These are phyloP conservation scores for Nosema bombycis DNA, from an alignment of 371 early-diverging fungal species.

Conservation along the genomic window DNA sequence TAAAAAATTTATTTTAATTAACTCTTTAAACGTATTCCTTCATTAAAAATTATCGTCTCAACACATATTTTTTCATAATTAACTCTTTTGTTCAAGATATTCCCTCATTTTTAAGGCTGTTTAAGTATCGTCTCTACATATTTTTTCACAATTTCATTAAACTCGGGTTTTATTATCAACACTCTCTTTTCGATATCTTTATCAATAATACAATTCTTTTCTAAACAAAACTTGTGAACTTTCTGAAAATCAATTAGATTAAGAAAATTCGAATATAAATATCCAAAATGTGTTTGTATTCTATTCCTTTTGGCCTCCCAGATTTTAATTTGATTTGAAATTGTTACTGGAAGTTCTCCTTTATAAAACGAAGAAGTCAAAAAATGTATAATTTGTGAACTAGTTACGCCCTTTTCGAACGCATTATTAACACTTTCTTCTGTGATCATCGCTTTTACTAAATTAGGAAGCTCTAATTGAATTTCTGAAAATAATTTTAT, in stretches of 20 bases:
- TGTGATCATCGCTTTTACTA: constrained; percentile 81
- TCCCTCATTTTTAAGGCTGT: neutral
- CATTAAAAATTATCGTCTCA: neutral
- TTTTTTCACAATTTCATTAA: constrained; percentile 52
- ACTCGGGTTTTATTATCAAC: constrained; percentile 56
- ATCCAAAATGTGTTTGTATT: constrained; percentile 67
- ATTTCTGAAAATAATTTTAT: constrained; percentile 79
- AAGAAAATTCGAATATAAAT: constrained; percentile 75
- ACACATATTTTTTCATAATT: constrained; percentile 14
- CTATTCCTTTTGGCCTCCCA: constrained; percentile 93
- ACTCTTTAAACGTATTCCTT: neutral
- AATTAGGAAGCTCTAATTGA: constrained; percentile 77
- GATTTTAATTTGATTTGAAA: constrained; percentile 84
- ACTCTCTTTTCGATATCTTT: constrained; percentile 54
- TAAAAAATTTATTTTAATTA: neutral
- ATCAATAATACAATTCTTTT: constrained; percentile 42
- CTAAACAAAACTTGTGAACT: constrained; percentile 51
- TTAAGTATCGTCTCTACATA: constrained; percentile 40
- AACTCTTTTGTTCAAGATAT: constrained; percentile 5
- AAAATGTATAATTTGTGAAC: constrained; percentile 72
- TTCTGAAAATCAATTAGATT: constrained; percentile 61
- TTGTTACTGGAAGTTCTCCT: constrained; percentile 72
- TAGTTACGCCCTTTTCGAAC: constrained; percentile 80
- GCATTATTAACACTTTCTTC: constrained; percentile 82
- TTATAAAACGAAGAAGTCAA: constrained; percentile 33